Conservation (phyloP, 495 filamentous ascomycete genomes). For the Neurospora sp. region DNA sequence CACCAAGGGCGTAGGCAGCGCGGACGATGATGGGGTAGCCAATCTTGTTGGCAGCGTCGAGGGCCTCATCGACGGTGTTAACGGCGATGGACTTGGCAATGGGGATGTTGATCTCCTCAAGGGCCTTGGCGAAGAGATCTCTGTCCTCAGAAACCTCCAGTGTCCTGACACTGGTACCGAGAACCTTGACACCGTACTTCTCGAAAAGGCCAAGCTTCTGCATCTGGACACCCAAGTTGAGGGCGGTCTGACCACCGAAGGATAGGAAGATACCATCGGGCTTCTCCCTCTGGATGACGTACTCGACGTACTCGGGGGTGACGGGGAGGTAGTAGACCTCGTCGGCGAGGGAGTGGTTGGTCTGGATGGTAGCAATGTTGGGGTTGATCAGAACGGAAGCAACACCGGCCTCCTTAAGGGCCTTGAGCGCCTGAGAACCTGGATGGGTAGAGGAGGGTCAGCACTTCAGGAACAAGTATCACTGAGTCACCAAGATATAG, state of each 20-base stretch:
- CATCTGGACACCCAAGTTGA: slow-evolving; percentile 97
- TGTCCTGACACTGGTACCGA: slow-evolving; percentile 90
- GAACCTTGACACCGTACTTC: slow-evolving; percentile 84
- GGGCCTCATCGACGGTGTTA: slow-evolving; percentile 77
- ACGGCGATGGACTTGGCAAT: slow-evolving; percentile 94
- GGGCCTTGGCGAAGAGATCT: slow-evolving; percentile 86
- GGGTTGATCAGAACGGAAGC: slow-evolving; percentile 95
- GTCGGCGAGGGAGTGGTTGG: slow-evolving; percentile 87
- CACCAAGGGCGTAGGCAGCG: slow-evolving; percentile 90
- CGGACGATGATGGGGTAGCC: slow-evolving; percentile 97
- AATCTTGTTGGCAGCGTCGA: slow-evolving; percentile 72
- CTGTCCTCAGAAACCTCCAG: slow-evolving; percentile 91
- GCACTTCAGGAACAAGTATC: not conserved
- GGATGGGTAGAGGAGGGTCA: slow-evolving; percentile 12
- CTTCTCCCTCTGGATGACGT: slow-evolving; percentile 89
- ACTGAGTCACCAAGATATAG: not conserved
- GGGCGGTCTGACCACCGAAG: slow-evolving; percentile 92
- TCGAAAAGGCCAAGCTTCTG: slow-evolving; percentile 93
- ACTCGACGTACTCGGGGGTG: slow-evolving; percentile 89
- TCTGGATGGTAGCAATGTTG: slow-evolving; percentile 98
- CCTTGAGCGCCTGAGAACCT: slow-evolving; percentile 95
- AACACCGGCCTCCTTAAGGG: slow-evolving; percentile 94
- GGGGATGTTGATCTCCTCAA: slow-evolving; percentile 85
- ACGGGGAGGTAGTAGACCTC: slow-evolving; percentile 99
- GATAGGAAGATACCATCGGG: slow-evolving; percentile 97